A percentile compares a stretch with the other conserved stretches of the same genome.
phyloP scores from a whole-genome alignment of 208 protist species.

The Trypanosoma theileri region DNA sequence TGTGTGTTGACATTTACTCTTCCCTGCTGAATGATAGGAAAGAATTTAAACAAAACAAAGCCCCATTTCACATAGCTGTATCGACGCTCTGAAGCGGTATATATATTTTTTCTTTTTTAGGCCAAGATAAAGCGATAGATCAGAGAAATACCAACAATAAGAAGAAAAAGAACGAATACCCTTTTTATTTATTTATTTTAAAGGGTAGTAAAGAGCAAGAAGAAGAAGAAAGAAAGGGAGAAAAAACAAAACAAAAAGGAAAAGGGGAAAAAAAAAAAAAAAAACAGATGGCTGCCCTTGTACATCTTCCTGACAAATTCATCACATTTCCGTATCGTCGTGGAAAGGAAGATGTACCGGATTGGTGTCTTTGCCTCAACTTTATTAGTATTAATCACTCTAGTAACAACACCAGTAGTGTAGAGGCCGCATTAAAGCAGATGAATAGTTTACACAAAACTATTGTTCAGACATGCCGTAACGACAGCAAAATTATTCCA shows the following conservation, averaged over 20 bases:
- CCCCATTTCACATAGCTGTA: too few relatives aligned
- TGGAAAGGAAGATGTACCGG: conserved; percentile 60
- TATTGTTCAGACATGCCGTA: conserved; percentile 62
- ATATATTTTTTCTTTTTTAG: background rate
- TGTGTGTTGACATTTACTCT: too few relatives aligned
- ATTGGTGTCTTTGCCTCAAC: conserved; percentile 66
- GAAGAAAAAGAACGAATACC: conserved; percentile 26
- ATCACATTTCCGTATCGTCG: conserved; percentile 69
- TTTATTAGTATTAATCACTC: conserved; percentile 67
- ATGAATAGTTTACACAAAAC: conserved; percentile 70
- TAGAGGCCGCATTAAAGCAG: conserved; percentile 57
- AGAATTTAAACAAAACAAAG: too few relatives aligned
- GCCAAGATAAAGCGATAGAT: too few relatives aligned
- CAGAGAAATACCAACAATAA: background rate
- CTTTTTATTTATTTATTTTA: too few relatives aligned
- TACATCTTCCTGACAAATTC: conserved; percentile 64
- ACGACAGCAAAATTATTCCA: conserved; percentile 47
- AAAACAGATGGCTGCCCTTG: conserved; percentile 30
- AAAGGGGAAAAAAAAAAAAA: background rate
- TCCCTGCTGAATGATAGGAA: too few relatives aligned
- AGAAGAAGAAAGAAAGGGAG: conserved; percentile 1
- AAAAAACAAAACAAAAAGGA: background rate
- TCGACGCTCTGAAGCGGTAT: too few relatives aligned
- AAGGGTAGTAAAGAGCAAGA: background rate
- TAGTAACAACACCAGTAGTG: conserved; percentile 57